Evolutionary conservation across 306 rosid species (phyloP), one percentile per base, ranked within the genome.

Genomic region (Lotus japonicus): DNA sequence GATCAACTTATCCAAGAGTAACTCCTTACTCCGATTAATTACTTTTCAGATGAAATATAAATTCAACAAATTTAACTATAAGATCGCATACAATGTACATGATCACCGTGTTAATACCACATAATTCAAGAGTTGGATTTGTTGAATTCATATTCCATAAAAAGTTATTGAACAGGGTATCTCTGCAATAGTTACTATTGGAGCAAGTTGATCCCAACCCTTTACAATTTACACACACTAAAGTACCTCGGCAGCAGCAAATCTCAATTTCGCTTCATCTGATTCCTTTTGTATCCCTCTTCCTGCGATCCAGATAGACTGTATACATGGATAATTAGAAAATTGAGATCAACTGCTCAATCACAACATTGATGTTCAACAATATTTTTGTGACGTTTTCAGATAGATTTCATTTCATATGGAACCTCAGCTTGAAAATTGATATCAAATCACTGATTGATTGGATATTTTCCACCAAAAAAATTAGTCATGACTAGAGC

Each of bases 191-290:
- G 33, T 28, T 28, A 28, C 33, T 28, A 0, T 28, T 28, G 7
- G 36, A 31, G 36, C 5, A 31, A 31, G 36, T 31, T 31, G 36
- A 31, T 31, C 7, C 36, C 6, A 7, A 31, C 36, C 7, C 1
- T 31, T 1, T 28, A 28, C 33, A 28, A 31, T 7, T 5, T 5
- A 5, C 36, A 31, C 36, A 31, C 36, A 63, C 75, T 43, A 15
- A 55, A 68, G 51, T 79, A 92, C 97, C 95, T 92, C 98, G 0
- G 97, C 92, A 60, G 91, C 88, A 39, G 98, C 89, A 84, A 89
- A 92, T 81, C 89, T 86, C 87, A 88, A 84, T 82, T 88, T 92
- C 35, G 95, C 97, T 84, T 89, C 97, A 84, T 92, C 98, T 43
- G 88, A 77, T 57, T 92, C 98, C 84, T 78, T 89, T 56, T 86